A percentile compares a stretch with the other conserved stretches of the same genome.
Evolutionary conservation across 78 protist genomes (phyloP).

Genomic region (Dictyostelium citrinum): DNA sequence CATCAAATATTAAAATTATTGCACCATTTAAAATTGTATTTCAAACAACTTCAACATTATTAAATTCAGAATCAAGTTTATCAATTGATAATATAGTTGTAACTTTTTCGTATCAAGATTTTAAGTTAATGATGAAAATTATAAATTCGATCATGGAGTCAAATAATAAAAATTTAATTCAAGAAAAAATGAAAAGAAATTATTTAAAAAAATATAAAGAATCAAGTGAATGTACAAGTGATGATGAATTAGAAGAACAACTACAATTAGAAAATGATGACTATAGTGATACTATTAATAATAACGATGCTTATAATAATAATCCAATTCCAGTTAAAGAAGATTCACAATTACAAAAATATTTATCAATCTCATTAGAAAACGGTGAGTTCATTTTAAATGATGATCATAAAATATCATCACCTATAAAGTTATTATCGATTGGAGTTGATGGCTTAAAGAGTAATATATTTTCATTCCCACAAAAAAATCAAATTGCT

Average conservation of each 20-base stretch:
- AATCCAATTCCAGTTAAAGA: neutral
- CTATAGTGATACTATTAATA: neutral
- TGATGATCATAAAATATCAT: conserved; percentile 8
- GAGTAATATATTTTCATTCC: conserved; percentile 6
- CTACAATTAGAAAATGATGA: neutral
- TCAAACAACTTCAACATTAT: conserved; percentile 27
- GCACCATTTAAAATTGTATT: conserved; percentile 55
- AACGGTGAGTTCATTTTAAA: conserved; percentile 31
- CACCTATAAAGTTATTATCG: neutral
- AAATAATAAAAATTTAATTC: neutral
- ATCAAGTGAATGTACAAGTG: neutral
- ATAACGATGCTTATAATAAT: no score
- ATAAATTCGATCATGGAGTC: neutral
- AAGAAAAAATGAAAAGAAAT: neutral
- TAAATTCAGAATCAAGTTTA: conserved; percentile 36
- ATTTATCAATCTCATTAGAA: conserved; percentile 5
- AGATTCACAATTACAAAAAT: neutral
- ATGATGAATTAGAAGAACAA: neutral
- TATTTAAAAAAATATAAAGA: neutral
- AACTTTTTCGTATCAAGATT: conserved; percentile 42
- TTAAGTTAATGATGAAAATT: conserved; percentile 34
- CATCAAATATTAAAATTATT: conserved; percentile 30
- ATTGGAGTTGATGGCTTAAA: neutral
- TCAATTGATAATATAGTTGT: conserved; percentile 34
- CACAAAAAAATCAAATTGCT: conserved; percentile 48